Conservation (phyloP, 2,329 filamentous ascomycete species). For the Hymenoscyphus infarciens region DNA sequence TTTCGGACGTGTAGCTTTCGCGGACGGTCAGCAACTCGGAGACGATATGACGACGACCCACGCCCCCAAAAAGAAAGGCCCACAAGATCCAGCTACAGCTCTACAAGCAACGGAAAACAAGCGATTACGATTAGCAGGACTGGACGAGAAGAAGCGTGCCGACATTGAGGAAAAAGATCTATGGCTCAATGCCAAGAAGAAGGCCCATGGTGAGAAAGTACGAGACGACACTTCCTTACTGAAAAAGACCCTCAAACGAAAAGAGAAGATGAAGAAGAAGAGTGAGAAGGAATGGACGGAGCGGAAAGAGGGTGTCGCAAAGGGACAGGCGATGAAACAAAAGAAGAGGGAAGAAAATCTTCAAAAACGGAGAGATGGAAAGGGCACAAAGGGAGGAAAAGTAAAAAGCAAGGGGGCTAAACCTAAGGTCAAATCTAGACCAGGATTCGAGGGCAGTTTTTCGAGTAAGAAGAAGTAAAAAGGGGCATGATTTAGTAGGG, state of each 20-base stretch:
- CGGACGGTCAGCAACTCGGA: slow-evolving; percentile 77
- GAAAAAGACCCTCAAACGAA: slow-evolving; percentile 93
- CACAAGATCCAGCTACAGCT: slow-evolving; percentile 79
- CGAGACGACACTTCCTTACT: slow-evolving; percentile 81
- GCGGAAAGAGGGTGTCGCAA: slow-evolving; percentile 66
- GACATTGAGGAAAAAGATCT: slow-evolving; percentile 90
- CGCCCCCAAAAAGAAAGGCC: slow-evolving; percentile 74
- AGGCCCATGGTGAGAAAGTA: slow-evolving; percentile 84
- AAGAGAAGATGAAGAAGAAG: slow-evolving; percentile 86
- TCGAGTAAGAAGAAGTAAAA: slow-evolving; percentile 26
- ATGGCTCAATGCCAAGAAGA: slow-evolving; percentile 88
- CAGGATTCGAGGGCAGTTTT: slow-evolving; percentile 52
- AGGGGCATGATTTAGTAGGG: not conserved
- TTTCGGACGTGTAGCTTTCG: slow-evolving; percentile 89
- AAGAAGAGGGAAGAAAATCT: slow-evolving; percentile 80
- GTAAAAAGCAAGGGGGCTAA: slow-evolving; percentile 46
- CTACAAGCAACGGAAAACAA: slow-evolving; percentile 85
- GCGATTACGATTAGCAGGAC: slow-evolving; percentile 69
- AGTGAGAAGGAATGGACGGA: slow-evolving; percentile 86
- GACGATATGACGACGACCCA: slow-evolving; percentile 61
- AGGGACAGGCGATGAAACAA: slow-evolving; percentile 74
- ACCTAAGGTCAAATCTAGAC: slow-evolving; percentile 43
- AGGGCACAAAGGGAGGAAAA: slow-evolving; percentile 56
- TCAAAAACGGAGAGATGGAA: slow-evolving; percentile 70
- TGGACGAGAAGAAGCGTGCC: slow-evolving; percentile 76